A percentile compares a stretch with the other conserved stretches of the same genome.
Evolutionary conservation across 2,329 filamentous ascomycete species (phyloP).

Genomic region (Alternaria arbusti): DNA sequence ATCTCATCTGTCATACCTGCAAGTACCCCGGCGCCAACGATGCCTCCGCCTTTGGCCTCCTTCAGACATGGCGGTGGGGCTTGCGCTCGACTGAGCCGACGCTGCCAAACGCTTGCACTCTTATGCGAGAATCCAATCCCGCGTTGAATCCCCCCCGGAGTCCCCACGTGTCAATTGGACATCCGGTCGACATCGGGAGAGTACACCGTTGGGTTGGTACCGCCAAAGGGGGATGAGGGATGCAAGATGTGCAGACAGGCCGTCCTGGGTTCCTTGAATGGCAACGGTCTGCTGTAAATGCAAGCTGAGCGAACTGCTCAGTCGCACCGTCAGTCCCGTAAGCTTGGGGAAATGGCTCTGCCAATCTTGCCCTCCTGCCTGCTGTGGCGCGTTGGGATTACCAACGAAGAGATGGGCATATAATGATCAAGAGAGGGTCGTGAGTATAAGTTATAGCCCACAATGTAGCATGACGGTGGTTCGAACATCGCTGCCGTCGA

Average conservation of each 20-base stretch:
- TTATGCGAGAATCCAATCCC: not conserved
- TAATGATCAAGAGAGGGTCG: conserved; percentile 10
- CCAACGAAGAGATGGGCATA: not conserved
- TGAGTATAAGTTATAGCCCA: conserved; percentile 16
- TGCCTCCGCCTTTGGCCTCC: conserved; percentile 60
- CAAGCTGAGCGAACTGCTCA: no score
- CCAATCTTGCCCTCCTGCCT: not conserved
- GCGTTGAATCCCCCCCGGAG: not conserved
- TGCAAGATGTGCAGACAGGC: no score
- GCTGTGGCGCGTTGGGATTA: not conserved
- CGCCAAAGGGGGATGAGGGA: not conserved
- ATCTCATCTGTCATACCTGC: conserved; percentile 53
- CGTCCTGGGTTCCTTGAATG: no score
- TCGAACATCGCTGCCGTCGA: conserved; percentile 54
- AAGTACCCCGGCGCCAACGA: conserved; percentile 61
- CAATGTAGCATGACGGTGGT: conserved; percentile 74
- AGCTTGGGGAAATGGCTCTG: not conserved
- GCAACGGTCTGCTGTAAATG: no score
- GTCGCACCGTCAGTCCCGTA: no score
- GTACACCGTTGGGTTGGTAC: not conserved
- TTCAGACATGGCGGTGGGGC: conserved; percentile 36
- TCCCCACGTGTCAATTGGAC: not conserved
- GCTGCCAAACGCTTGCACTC: not conserved
- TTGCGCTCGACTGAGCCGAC: not conserved
- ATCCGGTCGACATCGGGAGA: not conserved